Evolutionary conservation across 1,284 basidiomycete genomes (phyloP).

Genomic region (Rhodotorula sp.): DNA sequence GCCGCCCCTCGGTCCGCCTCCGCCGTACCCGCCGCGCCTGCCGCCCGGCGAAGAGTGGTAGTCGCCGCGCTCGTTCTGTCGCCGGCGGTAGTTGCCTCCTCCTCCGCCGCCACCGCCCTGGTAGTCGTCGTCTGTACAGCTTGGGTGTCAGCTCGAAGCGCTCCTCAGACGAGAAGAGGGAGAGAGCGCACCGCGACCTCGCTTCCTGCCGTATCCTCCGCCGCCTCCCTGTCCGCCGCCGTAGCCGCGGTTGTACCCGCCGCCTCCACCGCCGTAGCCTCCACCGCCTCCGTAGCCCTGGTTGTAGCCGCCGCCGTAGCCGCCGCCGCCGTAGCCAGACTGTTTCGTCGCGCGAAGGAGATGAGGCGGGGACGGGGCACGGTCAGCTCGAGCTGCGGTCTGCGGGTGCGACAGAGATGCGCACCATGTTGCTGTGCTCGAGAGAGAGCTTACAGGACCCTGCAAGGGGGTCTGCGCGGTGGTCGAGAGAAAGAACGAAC

Average conservation of each 20-base stretch:
- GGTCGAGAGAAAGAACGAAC: background rate
- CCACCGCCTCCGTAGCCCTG: constrained; percentile 14
- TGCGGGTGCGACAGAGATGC: background rate
- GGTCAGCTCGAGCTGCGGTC: background rate
- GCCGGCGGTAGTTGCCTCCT: constrained; percentile 8
- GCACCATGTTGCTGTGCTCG: background rate
- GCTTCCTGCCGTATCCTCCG: constrained; percentile 34
- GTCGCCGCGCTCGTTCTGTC: constrained; percentile 30
- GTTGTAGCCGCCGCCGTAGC: background rate
- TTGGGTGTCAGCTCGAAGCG: background rate
- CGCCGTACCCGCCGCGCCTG: constrained; percentile 7
- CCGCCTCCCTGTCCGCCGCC: constrained; percentile 12
- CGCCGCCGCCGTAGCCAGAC: constrained; percentile 14
- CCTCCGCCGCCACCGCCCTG: background rate
- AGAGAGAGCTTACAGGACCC: background rate
- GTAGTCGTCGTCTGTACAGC: constrained; percentile 35
- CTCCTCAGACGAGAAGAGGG: no score
- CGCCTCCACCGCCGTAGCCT: constrained; percentile 19
- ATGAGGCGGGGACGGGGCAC: background rate
- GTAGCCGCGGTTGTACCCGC: constrained; percentile 9
- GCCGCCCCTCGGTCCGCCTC: constrained; percentile 13
- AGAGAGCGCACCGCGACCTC: constrained; percentile 29
- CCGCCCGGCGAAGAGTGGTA: constrained; percentile 16
- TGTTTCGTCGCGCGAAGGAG: background rate
- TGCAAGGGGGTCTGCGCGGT: background rate